A percentile compares a stretch with the other conserved stretches of the same genome.
Conservation (phyloP, 768 basidiomycete genomes). For the Leccinum variicolor region DNA sequence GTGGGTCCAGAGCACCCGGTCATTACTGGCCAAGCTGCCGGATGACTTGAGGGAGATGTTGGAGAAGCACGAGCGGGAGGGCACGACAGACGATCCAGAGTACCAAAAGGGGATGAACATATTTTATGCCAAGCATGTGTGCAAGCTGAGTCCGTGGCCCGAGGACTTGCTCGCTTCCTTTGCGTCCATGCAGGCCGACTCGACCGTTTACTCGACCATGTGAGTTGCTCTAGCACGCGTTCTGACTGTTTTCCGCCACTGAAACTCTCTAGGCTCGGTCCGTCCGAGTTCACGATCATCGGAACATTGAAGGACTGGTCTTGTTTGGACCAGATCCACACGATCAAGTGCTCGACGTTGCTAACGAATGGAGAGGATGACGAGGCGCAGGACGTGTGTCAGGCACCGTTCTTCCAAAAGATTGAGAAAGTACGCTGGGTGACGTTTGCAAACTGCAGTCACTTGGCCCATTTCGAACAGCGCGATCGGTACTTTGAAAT, state of each 20-base stretch:
- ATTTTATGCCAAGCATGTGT: slow-evolving; percentile 36
- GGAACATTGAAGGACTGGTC: slow-evolving; percentile 46
- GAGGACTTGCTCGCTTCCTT: slow-evolving; percentile 30
- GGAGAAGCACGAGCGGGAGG: slow-evolving; percentile 32
- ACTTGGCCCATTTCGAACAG: slow-evolving; percentile 16
- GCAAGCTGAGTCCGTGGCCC: slow-evolving; percentile 34
- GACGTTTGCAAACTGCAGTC: slow-evolving; percentile 25
- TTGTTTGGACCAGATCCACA: slow-evolving; percentile 41
- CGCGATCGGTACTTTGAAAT: slow-evolving; percentile 19
- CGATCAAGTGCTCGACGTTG: slow-evolving; percentile 38
- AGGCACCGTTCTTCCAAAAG: slow-evolving; percentile 32
- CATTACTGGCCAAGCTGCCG: slow-evolving; percentile 26
- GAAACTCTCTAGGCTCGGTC: slow-evolving; percentile 9
- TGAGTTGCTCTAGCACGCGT: slow-evolving; percentile 12
- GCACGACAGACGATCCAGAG: slow-evolving; percentile 30
- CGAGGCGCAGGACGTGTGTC: slow-evolving; percentile 34
- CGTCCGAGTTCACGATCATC: slow-evolving; percentile 37
- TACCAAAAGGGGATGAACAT: slow-evolving; percentile 30
- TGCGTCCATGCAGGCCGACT: slow-evolving; percentile 24
- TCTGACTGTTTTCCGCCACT: neutral
- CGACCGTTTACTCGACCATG: slow-evolving; percentile 35
- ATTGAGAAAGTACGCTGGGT: slow-evolving; percentile 36
- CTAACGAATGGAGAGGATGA: slow-evolving; percentile 39
- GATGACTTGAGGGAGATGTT: slow-evolving; percentile 25
- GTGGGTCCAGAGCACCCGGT: slow-evolving; percentile 25